Base-by-base conservation (phyloP, 768 basidiomycete species). In the Royoungia palumana region DNA sequence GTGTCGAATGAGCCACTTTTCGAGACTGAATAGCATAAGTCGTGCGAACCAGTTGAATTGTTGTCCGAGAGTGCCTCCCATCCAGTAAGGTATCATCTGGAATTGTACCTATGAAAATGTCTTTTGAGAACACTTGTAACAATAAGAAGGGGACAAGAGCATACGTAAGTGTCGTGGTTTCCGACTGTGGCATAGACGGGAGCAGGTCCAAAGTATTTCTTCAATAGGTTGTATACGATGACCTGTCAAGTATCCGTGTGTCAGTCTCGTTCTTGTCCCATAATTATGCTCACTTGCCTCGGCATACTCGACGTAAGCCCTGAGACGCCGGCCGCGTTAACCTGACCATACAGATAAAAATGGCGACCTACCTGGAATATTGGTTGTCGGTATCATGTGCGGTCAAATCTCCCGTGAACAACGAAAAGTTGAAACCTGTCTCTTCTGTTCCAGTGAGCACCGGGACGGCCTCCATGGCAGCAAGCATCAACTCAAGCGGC, bases 371-470 rank as follows among this genome's bases (percentile, higher is more conserved):
- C 80, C 79, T 72, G 13, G 77, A 80, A 20, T 85, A 67, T 62
- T 86, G 75, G 48, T 80, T 79, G 44, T 83, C 83, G 9, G 74
- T 61, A 61, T 88, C 86, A 58, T 88, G 87, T 6, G 81, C 77
- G 24, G 85, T 85, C 40, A 88, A 63, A 59, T 89, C 87, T 25
- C 87, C 85, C 0, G 84, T 88, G 59, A 78, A 89, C 13, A 89
- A 21, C 0, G 76, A 77, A 64, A 78, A 87, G 25, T 75, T 77
- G 61, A 87, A 84, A 0, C 81, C 82, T 1, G 70, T 76, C 0
- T 72, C 65, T 55, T 77, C 56, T 5, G 85, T 85, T 4, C 72
- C 79, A 6, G 85, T 75, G 13, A 89, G 69, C 4, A 71, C 70
- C 5, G 83, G 84, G 41, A 89, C 83, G 0, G 83, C 75, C 56